phyloP scores from a whole-genome alignment of 495 filamentous ascomycete species.

The Podospora didyma region DNA sequence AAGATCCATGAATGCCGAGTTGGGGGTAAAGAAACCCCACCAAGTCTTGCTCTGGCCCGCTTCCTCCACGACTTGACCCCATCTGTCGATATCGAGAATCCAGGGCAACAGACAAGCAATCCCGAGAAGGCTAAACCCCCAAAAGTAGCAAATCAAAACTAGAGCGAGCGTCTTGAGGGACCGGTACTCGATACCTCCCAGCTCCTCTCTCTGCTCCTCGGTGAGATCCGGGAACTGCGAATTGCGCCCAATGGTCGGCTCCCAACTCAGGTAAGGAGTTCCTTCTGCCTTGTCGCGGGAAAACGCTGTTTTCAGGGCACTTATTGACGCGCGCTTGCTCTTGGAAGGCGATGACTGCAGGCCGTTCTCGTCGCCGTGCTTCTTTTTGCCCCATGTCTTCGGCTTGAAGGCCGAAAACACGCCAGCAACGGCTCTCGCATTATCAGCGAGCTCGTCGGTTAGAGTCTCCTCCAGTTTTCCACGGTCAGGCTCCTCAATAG shows the following conservation, averaged over 20 bases:
- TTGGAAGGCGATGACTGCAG: constrained; percentile 9
- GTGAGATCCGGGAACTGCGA: constrained; percentile 85
- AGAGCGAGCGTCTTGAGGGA: constrained; percentile 79
- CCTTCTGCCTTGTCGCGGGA: constrained; percentile 42
- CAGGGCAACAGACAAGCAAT: constrained; percentile 69
- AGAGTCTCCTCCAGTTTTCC: constrained; percentile 23
- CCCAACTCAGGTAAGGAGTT: constrained; percentile 88
- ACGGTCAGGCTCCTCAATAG: constrained; percentile 57
- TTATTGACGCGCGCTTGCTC: constrained; percentile 25
- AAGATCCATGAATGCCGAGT: constrained; percentile 84
- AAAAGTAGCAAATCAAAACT: constrained; percentile 73
- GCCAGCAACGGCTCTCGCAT: constrained; percentile 30
- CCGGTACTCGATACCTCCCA: constrained; percentile 92
- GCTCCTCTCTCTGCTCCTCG: constrained; percentile 85
- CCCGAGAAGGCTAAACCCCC: constrained; percentile 70
- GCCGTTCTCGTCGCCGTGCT: constrained; percentile 17
- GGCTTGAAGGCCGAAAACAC: constrained; percentile 32
- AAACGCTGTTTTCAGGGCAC: constrained; percentile 32
- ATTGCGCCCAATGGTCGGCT: constrained; percentile 87
- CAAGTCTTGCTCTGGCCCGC: constrained; percentile 65
- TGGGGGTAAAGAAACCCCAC: constrained; percentile 89
- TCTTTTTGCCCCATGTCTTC: constrained; percentile 9
- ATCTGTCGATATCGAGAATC: constrained; percentile 60
- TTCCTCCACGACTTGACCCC: constrained; percentile 55
- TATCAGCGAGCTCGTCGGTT: constrained; percentile 31